Conservation (phyloP, 192 early-diverging fungal genomes). For the Jimgerdemannia lactiflua region DNA sequence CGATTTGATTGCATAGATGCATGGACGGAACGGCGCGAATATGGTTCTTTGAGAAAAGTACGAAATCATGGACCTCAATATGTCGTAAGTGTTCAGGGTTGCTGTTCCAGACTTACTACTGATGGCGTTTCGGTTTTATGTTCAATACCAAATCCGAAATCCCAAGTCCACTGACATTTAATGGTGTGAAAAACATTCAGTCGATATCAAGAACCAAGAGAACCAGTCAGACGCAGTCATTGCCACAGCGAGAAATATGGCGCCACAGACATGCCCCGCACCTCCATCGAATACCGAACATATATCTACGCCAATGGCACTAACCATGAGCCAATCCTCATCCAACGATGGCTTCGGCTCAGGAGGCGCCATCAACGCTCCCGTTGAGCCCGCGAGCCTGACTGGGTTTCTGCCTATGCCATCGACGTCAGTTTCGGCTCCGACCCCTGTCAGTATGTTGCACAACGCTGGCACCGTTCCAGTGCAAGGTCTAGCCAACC, state of each 20-base stretch:
- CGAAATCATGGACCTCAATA: constrained; percentile 57
- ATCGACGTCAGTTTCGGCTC: neutral
- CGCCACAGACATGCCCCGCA: constrained; percentile 22
- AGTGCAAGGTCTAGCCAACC: neutral
- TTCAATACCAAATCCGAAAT: neutral
- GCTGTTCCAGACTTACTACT: neutral
- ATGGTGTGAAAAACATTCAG: constrained; percentile 4
- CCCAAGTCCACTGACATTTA: neutral
- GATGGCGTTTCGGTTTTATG: too few species aligned
- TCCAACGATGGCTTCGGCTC: constrained; percentile 11
- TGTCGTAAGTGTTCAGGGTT: constrained; percentile 33
- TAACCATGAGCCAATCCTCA: neutral
- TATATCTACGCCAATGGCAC: neutral
- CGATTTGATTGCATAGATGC: constrained; percentile 23
- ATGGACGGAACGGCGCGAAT: constrained; percentile 78
- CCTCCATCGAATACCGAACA: constrained; percentile 12
- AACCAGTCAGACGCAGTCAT: constrained; percentile 31
- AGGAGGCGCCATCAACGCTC: constrained; percentile 13
- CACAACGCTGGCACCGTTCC: neutral
- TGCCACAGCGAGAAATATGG: constrained; percentile 30
- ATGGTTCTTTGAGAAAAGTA: constrained; percentile 56
- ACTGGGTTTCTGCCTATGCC: neutral
- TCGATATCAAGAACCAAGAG: constrained; percentile 32
- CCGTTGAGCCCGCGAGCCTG: neutral
- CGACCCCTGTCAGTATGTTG: neutral